A percentile compares a stretch with the other conserved stretches of the same genome.
These are phyloP conservation scores for Aspergillus eucalypticola DNA, from an alignment of 2,329 filamentous ascomycete species.

Conservation along the genomic window DNA sequence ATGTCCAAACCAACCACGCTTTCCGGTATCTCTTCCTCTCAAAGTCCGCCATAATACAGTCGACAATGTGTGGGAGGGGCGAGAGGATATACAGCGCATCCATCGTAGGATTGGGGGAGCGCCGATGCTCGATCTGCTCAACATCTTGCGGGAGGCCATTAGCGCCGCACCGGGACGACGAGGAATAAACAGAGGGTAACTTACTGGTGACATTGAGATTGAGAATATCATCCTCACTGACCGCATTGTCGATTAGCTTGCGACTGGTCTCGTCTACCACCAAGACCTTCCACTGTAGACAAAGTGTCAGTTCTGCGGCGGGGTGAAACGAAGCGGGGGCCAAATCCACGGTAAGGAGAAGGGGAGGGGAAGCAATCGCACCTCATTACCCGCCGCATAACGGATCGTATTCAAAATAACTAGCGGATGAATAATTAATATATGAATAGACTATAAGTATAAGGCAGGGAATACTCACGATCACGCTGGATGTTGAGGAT, in stretches of 20 bases:
- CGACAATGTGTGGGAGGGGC: slow-evolving; percentile 82
- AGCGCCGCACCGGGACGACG: slow-evolving; percentile 10
- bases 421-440: slow-evolving; percentile 31
- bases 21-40: slow-evolving; percentile 79
- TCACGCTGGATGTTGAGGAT: slow-evolving; percentile 82
- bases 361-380: slow-evolving; percentile 46
- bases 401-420: slow-evolving; percentile 74
- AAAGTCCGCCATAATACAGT: slow-evolving; percentile 91
- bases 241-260: slow-evolving; percentile 84
- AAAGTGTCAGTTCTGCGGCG: slow-evolving; percentile 28
- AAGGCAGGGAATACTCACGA: slow-evolving; percentile 50
- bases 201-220: slow-evolving; percentile 92
- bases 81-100: slow-evolving; percentile 93
- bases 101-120: slow-evolving; percentile 81
- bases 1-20: slow-evolving; percentile 83
- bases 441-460: too few relatives aligned
- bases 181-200: background rate
- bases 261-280: slow-evolving; percentile 82
- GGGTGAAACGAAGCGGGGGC: background rate
- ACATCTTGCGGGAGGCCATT: slow-evolving; percentile 64
- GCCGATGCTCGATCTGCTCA: slow-evolving; percentile 85
- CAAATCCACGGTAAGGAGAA: slow-evolving; percentile 22
- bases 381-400: slow-evolving; percentile 77
- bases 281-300: slow-evolving; percentile 86
- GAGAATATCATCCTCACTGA: slow-evolving; percentile 95